Conservation (phyloP, 495 filamentous ascomycete species). For the Aspergillus heteromorphus region DNA sequence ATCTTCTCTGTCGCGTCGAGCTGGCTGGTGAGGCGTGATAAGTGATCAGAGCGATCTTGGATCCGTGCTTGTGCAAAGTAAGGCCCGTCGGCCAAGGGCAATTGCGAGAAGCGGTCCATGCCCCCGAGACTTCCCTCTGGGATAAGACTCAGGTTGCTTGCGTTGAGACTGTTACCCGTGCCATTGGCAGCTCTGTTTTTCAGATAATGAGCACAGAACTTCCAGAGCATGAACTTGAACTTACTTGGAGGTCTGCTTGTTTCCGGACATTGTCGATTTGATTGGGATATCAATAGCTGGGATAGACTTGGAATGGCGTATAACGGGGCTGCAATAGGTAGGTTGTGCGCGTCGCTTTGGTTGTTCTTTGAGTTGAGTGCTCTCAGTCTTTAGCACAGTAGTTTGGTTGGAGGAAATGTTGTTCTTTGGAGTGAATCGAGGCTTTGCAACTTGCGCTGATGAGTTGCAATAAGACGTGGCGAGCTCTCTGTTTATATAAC, state of each 20-base stretch:
- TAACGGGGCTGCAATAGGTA: too few relatives aligned
- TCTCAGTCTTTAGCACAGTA: neutral
- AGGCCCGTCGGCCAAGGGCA: slow-evolving; percentile 31
- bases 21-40: slow-evolving; percentile 29
- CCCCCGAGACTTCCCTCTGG: slow-evolving; percentile 22
- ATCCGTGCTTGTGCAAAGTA: slow-evolving; percentile 36
- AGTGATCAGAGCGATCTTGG: slow-evolving; percentile 29
- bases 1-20: slow-evolving; percentile 32
- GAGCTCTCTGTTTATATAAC: slow-evolving; percentile 12
- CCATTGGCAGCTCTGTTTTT: slow-evolving; percentile 18
- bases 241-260: slow-evolving; percentile 14
- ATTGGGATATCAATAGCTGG: too few relatives aligned
- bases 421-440: neutral
- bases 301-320: too few relatives aligned
- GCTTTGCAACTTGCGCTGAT: neutral
- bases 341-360: neutral
- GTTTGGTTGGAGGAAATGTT: neutral
- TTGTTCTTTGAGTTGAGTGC: neutral
- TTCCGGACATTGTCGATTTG: slow-evolving; percentile 14
- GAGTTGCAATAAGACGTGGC: neutral
- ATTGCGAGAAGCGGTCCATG: slow-evolving; percentile 28
- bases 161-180: slow-evolving; percentile 19
- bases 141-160: slow-evolving; percentile 29
- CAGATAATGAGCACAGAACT: neutral
- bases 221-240: neutral